Base-by-base conservation (phyloP, 2,329 filamentous ascomycete species). In the Fusarium duplospermum region DNA sequence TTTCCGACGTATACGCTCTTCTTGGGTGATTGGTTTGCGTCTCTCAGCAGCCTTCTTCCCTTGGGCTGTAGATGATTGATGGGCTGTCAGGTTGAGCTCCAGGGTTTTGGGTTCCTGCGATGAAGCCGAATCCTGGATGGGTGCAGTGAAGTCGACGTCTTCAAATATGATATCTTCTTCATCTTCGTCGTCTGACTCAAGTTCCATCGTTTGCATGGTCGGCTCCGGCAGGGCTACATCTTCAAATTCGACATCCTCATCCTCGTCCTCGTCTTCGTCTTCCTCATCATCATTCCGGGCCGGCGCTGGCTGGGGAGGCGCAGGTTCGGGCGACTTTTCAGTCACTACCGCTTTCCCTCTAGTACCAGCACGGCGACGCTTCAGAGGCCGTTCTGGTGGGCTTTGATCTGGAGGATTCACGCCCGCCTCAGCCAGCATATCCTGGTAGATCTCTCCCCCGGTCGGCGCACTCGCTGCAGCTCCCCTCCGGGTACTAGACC, bases 1-100 rank as follows among this genome's bases (percentile, higher is more conserved):
- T 33, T 96, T 81, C 22, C 95, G 90, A 16, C 81, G 84, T 50
- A 83, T 82, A 70, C 85, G 88, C 75, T 92, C 89, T 22, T 86
- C 86, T 71, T 85, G 88, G 27, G 82, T 89, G 4, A 90, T 82
- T 3, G 87, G 86, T 76, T 87, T 91, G 60, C 87, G 86, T 56
- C 87, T 83, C 27, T 87, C 84, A 0, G 71, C 77, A 2, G 71
- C 70, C 42, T 78, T 80, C 58, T 81, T 83, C 50, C 72, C 45
- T 58, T 80, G 64, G 24, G 80, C 75, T 47, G 76, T 75, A 3
- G 82, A 81, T 3, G 81, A 76, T 72, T 83, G 80, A 33, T 88
- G 86, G 3, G 84, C 84, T 3, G 87, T 86, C 2, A 91, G 81
- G 72, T 91, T 88, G 54, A 91, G 84, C 66, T 87, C 86, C 4